Conservation (phyloP, 2,329 filamentous ascomycete genomes). For the Pseudocercospora cruenta region DNA sequence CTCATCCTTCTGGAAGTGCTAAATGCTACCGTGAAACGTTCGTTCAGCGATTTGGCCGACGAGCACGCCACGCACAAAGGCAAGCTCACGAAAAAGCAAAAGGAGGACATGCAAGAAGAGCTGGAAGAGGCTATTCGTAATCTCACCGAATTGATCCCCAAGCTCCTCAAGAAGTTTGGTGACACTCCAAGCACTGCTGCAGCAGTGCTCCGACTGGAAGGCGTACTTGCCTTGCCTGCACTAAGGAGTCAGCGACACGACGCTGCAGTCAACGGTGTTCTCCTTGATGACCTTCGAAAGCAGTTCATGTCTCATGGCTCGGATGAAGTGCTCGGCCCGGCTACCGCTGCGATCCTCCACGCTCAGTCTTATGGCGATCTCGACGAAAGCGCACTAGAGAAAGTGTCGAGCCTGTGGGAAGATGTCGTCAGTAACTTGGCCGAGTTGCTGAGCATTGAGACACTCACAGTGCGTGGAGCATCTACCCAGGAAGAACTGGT, state of each 20-base stretch:
- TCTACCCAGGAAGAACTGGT: constrained; percentile 51
- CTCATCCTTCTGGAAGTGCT: constrained; percentile 84
- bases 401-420: constrained; percentile 83
- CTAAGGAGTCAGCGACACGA: constrained; percentile 90
- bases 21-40: constrained; percentile 77
- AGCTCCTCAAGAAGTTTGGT: constrained; percentile 88
- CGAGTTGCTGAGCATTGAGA: constrained; percentile 67
- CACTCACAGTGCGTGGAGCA: constrained; percentile 72
- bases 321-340: constrained; percentile 80
- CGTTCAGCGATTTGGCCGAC: constrained; percentile 68
- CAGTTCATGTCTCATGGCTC: constrained; percentile 94
- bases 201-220: constrained; percentile 81
- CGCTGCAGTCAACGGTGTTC: constrained; percentile 73
- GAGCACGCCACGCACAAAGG: constrained; percentile 58
- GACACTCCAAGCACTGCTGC: constrained; percentile 85
- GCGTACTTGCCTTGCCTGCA: constrained; percentile 81
- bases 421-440: constrained; percentile 74
- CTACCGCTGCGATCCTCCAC: constrained; percentile 78
- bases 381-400: constrained; percentile 80
- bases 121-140: constrained; percentile 79
- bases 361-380: constrained; percentile 86
- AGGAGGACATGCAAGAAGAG: constrained; percentile 66
- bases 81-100: constrained; percentile 62
- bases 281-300: constrained; percentile 89
- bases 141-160: constrained; percentile 78